Evolutionary conservation across 23 red algal genomes (phyloP).

Genomic region (Gracilaria gracilis): DNA sequence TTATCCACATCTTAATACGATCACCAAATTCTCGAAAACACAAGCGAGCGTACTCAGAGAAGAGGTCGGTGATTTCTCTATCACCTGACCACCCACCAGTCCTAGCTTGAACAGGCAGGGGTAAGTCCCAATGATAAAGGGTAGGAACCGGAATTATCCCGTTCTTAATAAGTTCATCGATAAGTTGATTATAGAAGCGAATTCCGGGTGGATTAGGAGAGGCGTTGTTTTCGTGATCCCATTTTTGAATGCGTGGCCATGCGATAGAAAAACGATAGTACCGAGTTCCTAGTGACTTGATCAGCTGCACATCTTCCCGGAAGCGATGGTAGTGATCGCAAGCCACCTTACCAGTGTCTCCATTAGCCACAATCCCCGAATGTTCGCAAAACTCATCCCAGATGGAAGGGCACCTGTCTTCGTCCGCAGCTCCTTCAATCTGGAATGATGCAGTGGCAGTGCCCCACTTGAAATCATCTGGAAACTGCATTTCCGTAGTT

Average conservation of each 20-base stretch:
- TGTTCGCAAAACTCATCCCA: slow-evolving; percentile 71
- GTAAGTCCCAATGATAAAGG: slow-evolving; percentile 80
- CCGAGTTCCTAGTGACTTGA: slow-evolving; percentile 48
- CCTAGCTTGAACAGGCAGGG: slow-evolving; percentile 17
- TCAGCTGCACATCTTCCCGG: slow-evolving; percentile 61
- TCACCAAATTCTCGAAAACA: slow-evolving; percentile 80
- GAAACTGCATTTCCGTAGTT: slow-evolving; percentile 45
- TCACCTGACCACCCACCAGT: slow-evolving; percentile 68
- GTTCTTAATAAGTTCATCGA: slow-evolving; percentile 52
- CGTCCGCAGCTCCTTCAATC: slow-evolving; percentile 57
- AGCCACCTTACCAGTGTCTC: slow-evolving; percentile 60
- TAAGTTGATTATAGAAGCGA: slow-evolving; percentile 65
- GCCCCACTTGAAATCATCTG: slow-evolving; percentile 67
- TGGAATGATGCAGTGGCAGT: slow-evolving; percentile 80
- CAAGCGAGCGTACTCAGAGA: slow-evolving; percentile 58
- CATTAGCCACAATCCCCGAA: slow-evolving; percentile 42
- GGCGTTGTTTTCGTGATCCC: not conserved
- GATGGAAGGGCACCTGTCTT: slow-evolving; percentile 52
- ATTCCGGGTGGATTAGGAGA: slow-evolving; percentile 31
- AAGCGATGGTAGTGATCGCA: slow-evolving; percentile 81
- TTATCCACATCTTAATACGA: slow-evolving; percentile 70
- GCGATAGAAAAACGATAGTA: slow-evolving; percentile 81
- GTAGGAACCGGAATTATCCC: slow-evolving; percentile 65
- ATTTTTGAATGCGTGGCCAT: slow-evolving; percentile 71
- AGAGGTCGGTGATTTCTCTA: slow-evolving; percentile 27